Evolutionary conservation across 768 basidiomycete genomes (phyloP), one percentile per base, ranked within the genome.

Genomic region (Mycena latifolia): DNA sequence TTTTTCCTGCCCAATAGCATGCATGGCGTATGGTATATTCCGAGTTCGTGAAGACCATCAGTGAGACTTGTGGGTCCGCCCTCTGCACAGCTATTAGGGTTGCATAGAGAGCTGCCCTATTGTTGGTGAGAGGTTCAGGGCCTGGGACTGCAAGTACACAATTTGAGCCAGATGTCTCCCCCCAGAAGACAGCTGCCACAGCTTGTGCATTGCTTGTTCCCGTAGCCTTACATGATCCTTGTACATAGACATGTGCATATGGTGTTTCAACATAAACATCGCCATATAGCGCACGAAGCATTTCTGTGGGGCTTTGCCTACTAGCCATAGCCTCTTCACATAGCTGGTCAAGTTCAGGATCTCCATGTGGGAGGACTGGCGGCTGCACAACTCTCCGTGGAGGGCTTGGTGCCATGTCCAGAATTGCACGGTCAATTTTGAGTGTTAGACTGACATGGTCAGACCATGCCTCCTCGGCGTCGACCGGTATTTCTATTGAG

Each of bases 371-470:
- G 8, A 57, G 12, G n/a, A 47, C 31, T 2, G 56, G 56, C 35
- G n/a, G 31, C 15, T 20, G 29, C 29, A 14, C 18, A n/a, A 7
- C 17, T 60, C 47, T 22, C n/a, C 18, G 35, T 18, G 17, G 35
- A n/a, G n/a, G 17, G 2, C 5, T 35, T 18, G 35, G 37, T 8
- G 6, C 35, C 24, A 55, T 27, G 8, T 55, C 54, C 24, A 55
- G 18, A 6, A 55, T 55, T 20, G n/a, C 15, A 6, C 37, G 11
- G 25, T 55, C 54, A 5, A 55, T 24, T 28, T 39, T 41, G 27
- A 60, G 25, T 2, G 48, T 55, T 17, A 55, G 45, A 10, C 61
- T 55, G 24, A 62, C 53, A 39, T 62, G 61, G n/a, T 62, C 61
- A 20, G 61, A 62, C 61, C 61, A 62, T 0, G 61, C 45, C 6